Conservation (phyloP, 163 green algal species). For the Picocystis sp. region DNA sequence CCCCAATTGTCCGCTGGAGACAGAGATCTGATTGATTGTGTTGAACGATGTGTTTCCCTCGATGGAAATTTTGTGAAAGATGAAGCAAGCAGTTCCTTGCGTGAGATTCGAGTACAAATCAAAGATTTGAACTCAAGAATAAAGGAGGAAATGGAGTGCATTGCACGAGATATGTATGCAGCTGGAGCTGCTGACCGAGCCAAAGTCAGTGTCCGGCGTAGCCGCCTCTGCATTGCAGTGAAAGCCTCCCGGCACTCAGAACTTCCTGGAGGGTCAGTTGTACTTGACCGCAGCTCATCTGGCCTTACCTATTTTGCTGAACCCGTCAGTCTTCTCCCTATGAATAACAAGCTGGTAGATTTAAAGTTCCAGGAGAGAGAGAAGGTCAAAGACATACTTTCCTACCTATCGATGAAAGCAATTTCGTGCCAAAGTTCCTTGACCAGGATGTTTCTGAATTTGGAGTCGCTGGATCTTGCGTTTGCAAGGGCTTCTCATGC, state of each 20-base stretch:
- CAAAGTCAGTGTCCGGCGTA: conserved; percentile 30
- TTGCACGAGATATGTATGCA: no score
- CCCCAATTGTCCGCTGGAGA: no score
- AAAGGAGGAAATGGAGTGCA: no score
- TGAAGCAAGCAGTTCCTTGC: conserved; percentile 24
- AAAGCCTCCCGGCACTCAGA: conserved; percentile 32
- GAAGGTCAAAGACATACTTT: no score
- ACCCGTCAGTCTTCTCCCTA: not conserved
- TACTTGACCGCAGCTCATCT: conserved; percentile 33
- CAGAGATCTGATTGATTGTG: no score
- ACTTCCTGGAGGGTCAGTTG: conserved; percentile 49
- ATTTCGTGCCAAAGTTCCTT: conserved; percentile 1
- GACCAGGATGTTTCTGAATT: not conserved
- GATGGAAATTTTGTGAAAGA: conserved; percentile 1
- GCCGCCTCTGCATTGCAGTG: conserved; percentile 50
- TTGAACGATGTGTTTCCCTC: no score
- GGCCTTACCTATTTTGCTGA: conserved; percentile 8
- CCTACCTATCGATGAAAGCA: not conserved
- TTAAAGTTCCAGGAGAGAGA: conserved; percentile 1
- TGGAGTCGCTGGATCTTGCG: not conserved
- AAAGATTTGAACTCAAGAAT: no score
- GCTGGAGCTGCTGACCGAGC: not conserved
- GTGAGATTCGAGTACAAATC: not conserved
- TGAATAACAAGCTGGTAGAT: conserved; percentile 6
- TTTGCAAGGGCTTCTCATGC: conserved; percentile 1